These are phyloP conservation scores for Nakazawaea ambrosiae DNA, from an alignment of 805 yeast genomes.

Conservation along the genomic window DNA sequence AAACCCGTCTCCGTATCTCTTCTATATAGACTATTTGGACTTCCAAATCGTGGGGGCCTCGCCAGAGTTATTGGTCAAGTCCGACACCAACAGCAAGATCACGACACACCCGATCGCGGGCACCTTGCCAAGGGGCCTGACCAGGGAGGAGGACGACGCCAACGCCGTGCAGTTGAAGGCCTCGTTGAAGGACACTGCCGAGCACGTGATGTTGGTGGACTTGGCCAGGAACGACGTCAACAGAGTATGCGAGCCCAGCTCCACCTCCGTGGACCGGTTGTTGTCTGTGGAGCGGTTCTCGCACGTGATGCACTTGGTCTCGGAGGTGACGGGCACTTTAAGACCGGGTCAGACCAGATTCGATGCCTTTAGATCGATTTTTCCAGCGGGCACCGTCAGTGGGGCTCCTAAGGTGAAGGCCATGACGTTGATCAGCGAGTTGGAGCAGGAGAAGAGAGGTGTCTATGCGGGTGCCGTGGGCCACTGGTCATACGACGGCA, in stretches of 20 bases:
- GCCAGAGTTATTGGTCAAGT: constrained; percentile 86
- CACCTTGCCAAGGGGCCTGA: constrained; percentile 83
- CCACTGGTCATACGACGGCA: constrained; percentile 94
- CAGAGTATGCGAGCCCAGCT: constrained; percentile 82
- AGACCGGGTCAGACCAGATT: constrained; percentile 81
- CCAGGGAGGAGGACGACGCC: constrained; percentile 84
- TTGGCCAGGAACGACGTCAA: constrained; percentile 95
- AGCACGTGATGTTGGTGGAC: constrained; percentile 98
- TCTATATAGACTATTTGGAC: constrained; percentile 85
- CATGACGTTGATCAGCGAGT: constrained; percentile 87
- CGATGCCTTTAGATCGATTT: constrained; percentile 95
- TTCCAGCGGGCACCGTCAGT: constrained; percentile 98
- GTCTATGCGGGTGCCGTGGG: constrained; percentile 99
- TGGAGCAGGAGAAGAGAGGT: constrained; percentile 90
- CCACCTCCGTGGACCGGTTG: constrained; percentile 82
- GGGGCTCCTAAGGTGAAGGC: constrained; percentile 98
- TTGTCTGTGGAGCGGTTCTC: constrained; percentile 89
- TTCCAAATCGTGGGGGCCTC: constrained; percentile 97
- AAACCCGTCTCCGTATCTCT: constrained; percentile 95
- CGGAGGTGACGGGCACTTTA: constrained; percentile 89
- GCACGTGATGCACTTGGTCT: constrained; percentile 94
- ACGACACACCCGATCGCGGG: constrained; percentile 99
- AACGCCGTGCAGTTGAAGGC: constrained; percentile 68
- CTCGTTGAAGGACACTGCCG: constrained; percentile 90
- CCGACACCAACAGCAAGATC: constrained; percentile 64